A percentile compares a stretch with the other conserved stretches of the same genome.
Conservation (phyloP, 2,329 filamentous ascomycete genomes). For the Thielaviopsis populi region DNA sequence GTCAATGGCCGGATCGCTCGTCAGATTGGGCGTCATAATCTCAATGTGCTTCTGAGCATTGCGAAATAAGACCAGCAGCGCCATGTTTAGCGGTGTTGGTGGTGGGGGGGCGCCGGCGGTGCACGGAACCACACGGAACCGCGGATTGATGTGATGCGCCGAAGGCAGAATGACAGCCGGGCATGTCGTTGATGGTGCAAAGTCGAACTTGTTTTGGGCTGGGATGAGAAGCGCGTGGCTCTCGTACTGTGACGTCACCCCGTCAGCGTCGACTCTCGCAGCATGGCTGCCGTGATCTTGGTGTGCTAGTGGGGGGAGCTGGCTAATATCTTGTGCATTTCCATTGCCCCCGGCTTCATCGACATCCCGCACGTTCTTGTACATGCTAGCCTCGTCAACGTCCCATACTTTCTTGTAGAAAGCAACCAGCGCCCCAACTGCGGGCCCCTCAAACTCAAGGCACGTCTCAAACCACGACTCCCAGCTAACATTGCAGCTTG, state of each 20-base stretch:
- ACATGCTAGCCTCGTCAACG: not conserved
- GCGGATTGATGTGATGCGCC: conserved; percentile 53
- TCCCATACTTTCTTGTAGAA: conserved; percentile 61
- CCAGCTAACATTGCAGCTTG: conserved; percentile 76
- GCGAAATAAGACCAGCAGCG: conserved; percentile 44
- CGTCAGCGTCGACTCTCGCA: not conserved
- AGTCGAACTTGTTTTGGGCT: conserved; percentile 37
- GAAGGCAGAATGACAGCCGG: conserved; percentile 56
- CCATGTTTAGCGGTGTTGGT: conserved; percentile 51
- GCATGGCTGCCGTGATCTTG: not conserved
- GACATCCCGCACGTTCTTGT: not conserved
- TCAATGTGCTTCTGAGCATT: conserved; percentile 45
- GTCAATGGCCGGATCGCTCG: conserved; percentile 46
- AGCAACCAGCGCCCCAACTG: conserved; percentile 44
- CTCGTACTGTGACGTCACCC: conserved; percentile 9
- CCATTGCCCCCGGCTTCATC: not conserved
- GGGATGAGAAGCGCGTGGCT: conserved; percentile 11
- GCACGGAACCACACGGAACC: conserved; percentile 45
- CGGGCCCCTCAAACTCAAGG: conserved; percentile 47
- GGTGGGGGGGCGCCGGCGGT: conserved; percentile 36
- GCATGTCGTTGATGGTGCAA: conserved; percentile 54
- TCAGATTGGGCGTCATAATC: conserved; percentile 67
- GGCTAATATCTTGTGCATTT: not conserved
- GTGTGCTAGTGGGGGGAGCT: not conserved
- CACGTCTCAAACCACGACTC: conserved; percentile 77